Evolutionary conservation across 176 grass and related monocot genomes (phyloP).

Genomic region (Zoysia japonica): DNA sequence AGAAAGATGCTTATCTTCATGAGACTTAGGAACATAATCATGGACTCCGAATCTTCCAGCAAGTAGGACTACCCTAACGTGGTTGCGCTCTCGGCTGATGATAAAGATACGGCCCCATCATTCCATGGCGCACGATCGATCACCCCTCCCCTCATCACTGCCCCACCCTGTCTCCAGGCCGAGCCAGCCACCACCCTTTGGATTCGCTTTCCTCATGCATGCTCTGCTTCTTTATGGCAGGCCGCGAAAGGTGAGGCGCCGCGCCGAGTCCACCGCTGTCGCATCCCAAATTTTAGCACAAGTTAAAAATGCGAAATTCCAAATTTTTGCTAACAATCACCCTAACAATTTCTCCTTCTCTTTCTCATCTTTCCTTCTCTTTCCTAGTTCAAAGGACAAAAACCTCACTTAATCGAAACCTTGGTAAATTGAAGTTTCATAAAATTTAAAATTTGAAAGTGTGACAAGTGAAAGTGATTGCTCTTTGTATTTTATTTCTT

Average conservation of each 20-base stretch:
- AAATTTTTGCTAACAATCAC: too few relatives aligned
- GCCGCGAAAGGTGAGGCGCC: conserved; percentile 27
- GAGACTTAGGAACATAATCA: background rate
- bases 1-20: conserved; percentile 31
- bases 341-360: too few relatives aligned
- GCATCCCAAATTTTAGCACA: too few relatives aligned
- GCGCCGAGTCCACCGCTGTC: conserved; percentile 20
- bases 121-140: conserved; percentile 22
- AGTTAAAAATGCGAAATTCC: too few relatives aligned
- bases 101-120: conserved; percentile 29
- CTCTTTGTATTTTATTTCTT: too few relatives aligned
- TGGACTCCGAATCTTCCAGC: conserved; percentile 25
- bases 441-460: too few relatives aligned
- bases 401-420: too few relatives aligned
- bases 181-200: background rate
- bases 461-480: too few relatives aligned
- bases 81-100: background rate
- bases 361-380: too few relatives aligned
- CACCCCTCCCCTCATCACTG: background rate
- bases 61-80: conserved; percentile 18
- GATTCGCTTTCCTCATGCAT: conserved; percentile 16
- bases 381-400: too few relatives aligned
- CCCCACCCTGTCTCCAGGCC: background rate
- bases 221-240: conserved; percentile 43
- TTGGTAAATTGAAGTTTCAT: too few relatives aligned